phyloP scores from a whole-genome alignment of 2,329 filamentous ascomycete species.

The Colletotrichum tropicicola region DNA sequence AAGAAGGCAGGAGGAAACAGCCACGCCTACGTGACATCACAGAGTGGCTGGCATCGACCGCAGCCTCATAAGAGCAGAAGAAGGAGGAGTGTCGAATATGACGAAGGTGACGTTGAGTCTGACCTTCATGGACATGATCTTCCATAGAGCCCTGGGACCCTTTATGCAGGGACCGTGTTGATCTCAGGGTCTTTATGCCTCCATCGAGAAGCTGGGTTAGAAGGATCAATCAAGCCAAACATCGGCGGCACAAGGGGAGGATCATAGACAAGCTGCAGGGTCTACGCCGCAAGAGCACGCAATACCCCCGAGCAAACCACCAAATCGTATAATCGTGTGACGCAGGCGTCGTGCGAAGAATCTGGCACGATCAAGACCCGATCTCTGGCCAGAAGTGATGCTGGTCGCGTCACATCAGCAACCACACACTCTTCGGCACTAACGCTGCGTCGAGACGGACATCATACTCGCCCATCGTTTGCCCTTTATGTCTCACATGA shows the following conservation, averaged over 20 bases:
- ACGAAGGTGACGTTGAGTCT: neutral
- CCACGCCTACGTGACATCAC: too few species aligned
- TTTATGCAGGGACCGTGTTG: neutral
- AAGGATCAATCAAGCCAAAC: neutral
- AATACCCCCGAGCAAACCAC: neutral
- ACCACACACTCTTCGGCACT: neutral
- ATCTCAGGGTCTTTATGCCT: neutral
- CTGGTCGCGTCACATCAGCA: neutral
- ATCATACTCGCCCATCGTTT: neutral
- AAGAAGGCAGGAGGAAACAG: too few species aligned
- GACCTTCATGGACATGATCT: neutral
- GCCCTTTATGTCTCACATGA: neutral
- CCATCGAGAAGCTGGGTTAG: too few species aligned
- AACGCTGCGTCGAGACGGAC: neutral
- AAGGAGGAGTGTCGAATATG: too few species aligned
- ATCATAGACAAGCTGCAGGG: neutral
- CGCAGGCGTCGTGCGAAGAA: neutral
- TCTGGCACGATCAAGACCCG: neutral
- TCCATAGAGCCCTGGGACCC: neutral
- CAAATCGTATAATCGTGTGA: neutral
- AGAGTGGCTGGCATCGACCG: too few species aligned
- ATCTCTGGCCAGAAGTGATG: neutral
- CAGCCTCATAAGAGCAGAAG: too few species aligned
- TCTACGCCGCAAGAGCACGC: neutral
- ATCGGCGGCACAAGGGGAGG: neutral